phyloP scores from a whole-genome alignment of 1,139 yeast genomes.

The Debaryomyces nepalensis region DNA sequence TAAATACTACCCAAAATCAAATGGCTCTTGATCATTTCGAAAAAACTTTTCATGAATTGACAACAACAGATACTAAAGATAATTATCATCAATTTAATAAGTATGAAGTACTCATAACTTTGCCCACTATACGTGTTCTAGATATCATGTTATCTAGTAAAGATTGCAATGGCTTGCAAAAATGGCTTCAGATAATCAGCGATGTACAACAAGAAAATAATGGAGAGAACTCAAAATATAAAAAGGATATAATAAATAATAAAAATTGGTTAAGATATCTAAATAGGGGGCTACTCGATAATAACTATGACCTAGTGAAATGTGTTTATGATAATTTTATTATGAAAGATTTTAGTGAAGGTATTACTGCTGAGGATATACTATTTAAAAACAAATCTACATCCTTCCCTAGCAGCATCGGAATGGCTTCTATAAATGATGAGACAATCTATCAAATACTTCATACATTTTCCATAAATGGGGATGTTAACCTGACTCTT shows the following conservation, averaged over 20 bases:
- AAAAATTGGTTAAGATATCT: conserved; percentile 30
- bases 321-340: conserved; percentile 34
- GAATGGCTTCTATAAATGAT: conserved; percentile 22
- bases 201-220: conserved; percentile 8
- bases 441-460: conserved; percentile 30
- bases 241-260: conserved; percentile 14
- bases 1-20: conserved; percentile 31
- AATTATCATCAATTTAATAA: conserved; percentile 1
- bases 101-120: conserved; percentile 8
- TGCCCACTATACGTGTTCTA: conserved; percentile 25
- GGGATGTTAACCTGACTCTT: conserved; percentile 44
- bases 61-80: background rate
- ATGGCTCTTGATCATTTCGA: conserved; percentile 29
- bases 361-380: conserved; percentile 7
- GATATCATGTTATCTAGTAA: conserved; percentile 18
- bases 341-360: conserved; percentile 34
- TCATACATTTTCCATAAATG: conserved; percentile 38
- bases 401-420: conserved; percentile 1
- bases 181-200: conserved; percentile 20
- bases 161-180: conserved; percentile 27
- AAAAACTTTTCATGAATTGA: conserved; percentile 13
- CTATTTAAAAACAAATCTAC: conserved; percentile 5
- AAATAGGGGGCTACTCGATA: conserved; percentile 27
- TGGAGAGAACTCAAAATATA: background rate
- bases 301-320: conserved; percentile 35